Evolutionary conservation across 345 rosid species (phyloP).

Genomic region (Corchorus capsularis): DNA sequence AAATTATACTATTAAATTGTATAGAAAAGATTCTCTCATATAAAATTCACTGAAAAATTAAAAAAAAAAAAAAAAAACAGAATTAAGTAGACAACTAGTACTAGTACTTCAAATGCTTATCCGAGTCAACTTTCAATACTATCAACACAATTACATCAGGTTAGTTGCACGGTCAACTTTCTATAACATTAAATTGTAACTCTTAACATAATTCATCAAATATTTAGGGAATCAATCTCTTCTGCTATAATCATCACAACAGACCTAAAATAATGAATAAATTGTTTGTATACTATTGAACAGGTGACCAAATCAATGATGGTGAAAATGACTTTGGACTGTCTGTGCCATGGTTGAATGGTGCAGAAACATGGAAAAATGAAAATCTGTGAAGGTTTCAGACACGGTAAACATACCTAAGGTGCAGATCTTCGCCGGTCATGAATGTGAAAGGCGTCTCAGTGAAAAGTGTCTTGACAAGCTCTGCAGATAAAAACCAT

Average conservation of each 20-base stretch:
- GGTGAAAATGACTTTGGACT: background rate
- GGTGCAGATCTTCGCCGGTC: constrained; percentile 98
- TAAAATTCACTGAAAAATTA: background rate
- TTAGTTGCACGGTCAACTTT: constrained; percentile 6
- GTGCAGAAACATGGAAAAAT: background rate
- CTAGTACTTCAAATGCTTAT: constrained; percentile 30
- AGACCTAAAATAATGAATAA: background rate
- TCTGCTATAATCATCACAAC: background rate
- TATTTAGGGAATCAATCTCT: background rate
- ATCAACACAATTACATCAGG: constrained; percentile 7
- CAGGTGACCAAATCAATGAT: constrained; percentile 36
- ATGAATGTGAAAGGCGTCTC: constrained; percentile 89
- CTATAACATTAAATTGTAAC: background rate
- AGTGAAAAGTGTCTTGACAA: constrained; percentile 81
- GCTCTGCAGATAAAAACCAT: constrained; percentile 93
- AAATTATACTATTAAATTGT: background rate
- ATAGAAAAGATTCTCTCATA: constrained; percentile 25
- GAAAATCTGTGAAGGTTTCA: background rate
- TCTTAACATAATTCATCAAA: background rate
- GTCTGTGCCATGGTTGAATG: background rate
- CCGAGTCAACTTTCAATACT: constrained; percentile 28
- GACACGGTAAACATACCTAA: constrained; percentile 49
- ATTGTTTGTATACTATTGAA: constrained; percentile 18
- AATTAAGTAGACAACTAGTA: constrained; percentile 7
- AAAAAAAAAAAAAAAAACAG: too few species aligned